Evolutionary conservation across 202 grass and related monocot species (phyloP).

Genomic region (Eragrostis tef): DNA sequence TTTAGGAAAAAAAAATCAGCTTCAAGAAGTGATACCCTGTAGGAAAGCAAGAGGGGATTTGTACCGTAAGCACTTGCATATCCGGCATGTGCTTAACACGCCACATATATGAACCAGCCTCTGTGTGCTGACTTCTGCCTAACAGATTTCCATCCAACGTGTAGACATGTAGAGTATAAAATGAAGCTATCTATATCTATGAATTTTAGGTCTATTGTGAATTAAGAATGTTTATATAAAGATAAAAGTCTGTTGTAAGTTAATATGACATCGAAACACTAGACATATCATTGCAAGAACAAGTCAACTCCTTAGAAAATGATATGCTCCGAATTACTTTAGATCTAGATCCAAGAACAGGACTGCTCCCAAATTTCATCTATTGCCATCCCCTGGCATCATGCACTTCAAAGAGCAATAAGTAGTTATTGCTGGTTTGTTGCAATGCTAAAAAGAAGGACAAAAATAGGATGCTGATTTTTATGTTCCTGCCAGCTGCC

Average conservation of each 20-base stretch:
- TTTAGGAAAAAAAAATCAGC: conserved; percentile 3
- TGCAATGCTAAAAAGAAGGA: conserved; percentile 1
- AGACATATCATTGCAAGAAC: background rate
- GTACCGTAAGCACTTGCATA: conserved; percentile 8
- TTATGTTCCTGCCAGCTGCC: background rate
- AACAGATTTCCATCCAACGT: background rate
- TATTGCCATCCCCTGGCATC: background rate
- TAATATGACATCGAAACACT: background rate
- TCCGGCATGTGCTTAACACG: conserved; percentile 10
- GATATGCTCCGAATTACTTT: background rate
- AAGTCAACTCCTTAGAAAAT: background rate
- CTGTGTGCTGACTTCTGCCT: background rate
- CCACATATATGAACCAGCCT: background rate
- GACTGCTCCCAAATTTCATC: background rate
- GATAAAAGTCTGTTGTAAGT: conserved; percentile 11
- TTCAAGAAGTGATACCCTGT: conserved; percentile 4
- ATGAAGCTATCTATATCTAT: background rate
- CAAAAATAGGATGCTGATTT: background rate
- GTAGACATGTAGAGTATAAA: background rate
- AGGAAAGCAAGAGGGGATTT: background rate
- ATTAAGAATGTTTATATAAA: background rate
- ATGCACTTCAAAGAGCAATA: background rate
- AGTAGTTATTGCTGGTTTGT: background rate
- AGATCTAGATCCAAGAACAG: background rate
- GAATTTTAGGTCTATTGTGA: background rate